A percentile compares a stretch with the other conserved stretches of the same genome.
phyloP scores from a whole-genome alignment of 1,139 yeast genomes.

The Sugiyamaella pinicola region DNA sequence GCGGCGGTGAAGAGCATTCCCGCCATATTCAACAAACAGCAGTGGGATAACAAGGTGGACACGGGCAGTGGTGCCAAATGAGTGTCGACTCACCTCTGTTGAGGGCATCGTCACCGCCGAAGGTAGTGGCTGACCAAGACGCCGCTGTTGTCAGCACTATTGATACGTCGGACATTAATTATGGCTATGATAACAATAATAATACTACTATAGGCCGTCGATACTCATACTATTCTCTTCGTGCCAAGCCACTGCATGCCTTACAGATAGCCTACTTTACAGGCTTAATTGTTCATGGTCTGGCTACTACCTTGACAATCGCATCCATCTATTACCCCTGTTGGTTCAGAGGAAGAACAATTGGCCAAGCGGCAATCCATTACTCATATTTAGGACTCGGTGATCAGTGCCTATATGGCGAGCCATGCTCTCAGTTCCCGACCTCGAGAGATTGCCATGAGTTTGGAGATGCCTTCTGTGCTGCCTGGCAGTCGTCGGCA shows the following conservation, averaged over 20 bases:
- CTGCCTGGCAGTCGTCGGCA: constrained; percentile 31
- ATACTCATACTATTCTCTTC: not conserved
- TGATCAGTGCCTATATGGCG: constrained; percentile 18
- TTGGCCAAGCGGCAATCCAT: not conserved
- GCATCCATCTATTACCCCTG: constrained; percentile 20
- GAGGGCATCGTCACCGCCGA: constrained; percentile 7
- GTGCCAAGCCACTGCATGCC: not conserved
- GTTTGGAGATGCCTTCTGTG: constrained; percentile 29
- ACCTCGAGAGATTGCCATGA: constrained; percentile 24
- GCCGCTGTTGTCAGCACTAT: not conserved
- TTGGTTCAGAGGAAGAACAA: constrained; percentile 24
- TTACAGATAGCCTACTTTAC: constrained; percentile 7
- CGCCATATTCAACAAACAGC: not conserved
- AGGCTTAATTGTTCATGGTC: constrained; percentile 21
- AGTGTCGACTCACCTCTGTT: constrained; percentile 7
- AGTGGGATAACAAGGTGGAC: no score
- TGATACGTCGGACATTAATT: not conserved
- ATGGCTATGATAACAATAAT: not conserved
- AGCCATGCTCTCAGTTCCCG: constrained; percentile 26
- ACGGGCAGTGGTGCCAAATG: no score
- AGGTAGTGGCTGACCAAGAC: not conserved
- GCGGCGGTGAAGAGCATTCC: not conserved
- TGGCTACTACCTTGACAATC: constrained; percentile 21
- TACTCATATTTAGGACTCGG: constrained; percentile 18
- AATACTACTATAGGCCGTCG: not conserved